A percentile compares a stretch with the other conserved stretches of the same genome.
Evolutionary conservation across 768 basidiomycete species (phyloP).

Genomic region (Xerocomellus intermedius): DNA sequence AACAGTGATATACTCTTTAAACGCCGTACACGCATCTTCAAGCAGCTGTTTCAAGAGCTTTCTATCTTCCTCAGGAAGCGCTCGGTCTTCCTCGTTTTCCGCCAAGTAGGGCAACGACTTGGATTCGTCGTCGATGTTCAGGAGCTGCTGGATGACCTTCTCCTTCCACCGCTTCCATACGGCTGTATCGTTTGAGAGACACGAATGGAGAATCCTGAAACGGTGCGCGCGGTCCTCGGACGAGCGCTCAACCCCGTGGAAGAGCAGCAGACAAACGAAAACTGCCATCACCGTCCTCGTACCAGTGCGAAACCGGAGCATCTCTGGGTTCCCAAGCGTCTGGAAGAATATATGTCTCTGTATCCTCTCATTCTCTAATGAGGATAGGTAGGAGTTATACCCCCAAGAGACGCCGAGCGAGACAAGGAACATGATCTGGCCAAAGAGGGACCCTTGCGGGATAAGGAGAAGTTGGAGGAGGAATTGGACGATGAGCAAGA

Average conservation of each 20-base stretch:
- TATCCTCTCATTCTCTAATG: slow-evolving; percentile 35
- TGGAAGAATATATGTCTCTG: slow-evolving; percentile 16
- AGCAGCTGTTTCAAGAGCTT: slow-evolving; percentile 10
- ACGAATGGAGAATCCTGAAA: slow-evolving; percentile 10
- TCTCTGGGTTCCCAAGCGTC: slow-evolving; percentile 5
- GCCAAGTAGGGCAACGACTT: background rate
- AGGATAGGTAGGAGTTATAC: slow-evolving; percentile 34
- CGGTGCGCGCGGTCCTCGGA: background rate
- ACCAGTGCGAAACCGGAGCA: slow-evolving; percentile 15
- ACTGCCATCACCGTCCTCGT: slow-evolving; percentile 25
- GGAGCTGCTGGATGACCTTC: slow-evolving; percentile 19
- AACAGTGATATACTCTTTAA: slow-evolving; percentile 7
- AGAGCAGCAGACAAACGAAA: slow-evolving; percentile 25
- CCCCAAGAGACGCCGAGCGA: slow-evolving; percentile 34
- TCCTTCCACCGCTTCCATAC: slow-evolving; percentile 24
- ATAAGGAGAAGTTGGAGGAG: slow-evolving; percentile 35
- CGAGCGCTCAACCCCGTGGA: slow-evolving; percentile 8
- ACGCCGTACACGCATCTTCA: slow-evolving; percentile 18
- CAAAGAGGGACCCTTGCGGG: slow-evolving; percentile 35
- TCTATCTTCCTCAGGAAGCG: background rate
- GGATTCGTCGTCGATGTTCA: background rate
- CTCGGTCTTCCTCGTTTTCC: background rate
- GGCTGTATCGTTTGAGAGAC: slow-evolving; percentile 22
- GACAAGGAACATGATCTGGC: slow-evolving; percentile 35
- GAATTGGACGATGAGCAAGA: slow-evolving; percentile 32